Base-by-base conservation (phyloP, 2,329 filamentous ascomycete species). In the Drechslera avenae region DNA sequence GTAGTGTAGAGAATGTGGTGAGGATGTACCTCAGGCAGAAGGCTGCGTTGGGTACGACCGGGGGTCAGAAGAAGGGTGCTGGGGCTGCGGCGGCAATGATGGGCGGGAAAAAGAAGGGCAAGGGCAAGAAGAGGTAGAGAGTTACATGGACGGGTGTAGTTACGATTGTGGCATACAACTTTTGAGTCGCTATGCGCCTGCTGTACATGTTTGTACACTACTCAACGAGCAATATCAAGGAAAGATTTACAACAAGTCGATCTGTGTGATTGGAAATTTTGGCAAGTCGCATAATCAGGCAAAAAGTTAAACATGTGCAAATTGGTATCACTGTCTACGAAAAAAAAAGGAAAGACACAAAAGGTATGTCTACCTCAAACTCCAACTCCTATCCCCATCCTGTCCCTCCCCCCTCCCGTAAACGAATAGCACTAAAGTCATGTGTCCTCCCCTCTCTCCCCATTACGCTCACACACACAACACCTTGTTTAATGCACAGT, bases 1-100 rank as follows among this genome's bases (percentile, higher is more conserved):
- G 72, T 1, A 71, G 64, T 50, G 72, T 75, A 52, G 70, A 73
- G 60, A 72, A 73, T 44, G 63, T 75, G 32, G 71, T 74, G 5
- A 52, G 71, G 39, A 45, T 67, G 50, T 73, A 75, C 54, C 45
- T 72, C 42, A 66, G 69, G 47, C 68, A 71, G 56, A 73, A 72
- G 64, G 69, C 69, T 13, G 69, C 67, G 49, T 23, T 73, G 61
- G 70, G 70, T 3, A 62, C 57, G 21, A 57, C 59, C n/a, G 59
- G 62, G 17, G 69, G 62, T 9, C 52, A 53, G 18, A 68, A 70
- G 66, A 65, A 59, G 56, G 58, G 61, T 13, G 59, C 39, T 1
- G 60, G 54, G 7, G 57, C 50, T 13, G 57, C 51, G 16, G 55
- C 56, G 44, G 61, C 58, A 17, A 60, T 56, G 33, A 58, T 60